These are phyloP conservation scores for Penicillium tannophilum DNA, from an alignment of 495 filamentous ascomycete species.

Conservation along the genomic window DNA sequence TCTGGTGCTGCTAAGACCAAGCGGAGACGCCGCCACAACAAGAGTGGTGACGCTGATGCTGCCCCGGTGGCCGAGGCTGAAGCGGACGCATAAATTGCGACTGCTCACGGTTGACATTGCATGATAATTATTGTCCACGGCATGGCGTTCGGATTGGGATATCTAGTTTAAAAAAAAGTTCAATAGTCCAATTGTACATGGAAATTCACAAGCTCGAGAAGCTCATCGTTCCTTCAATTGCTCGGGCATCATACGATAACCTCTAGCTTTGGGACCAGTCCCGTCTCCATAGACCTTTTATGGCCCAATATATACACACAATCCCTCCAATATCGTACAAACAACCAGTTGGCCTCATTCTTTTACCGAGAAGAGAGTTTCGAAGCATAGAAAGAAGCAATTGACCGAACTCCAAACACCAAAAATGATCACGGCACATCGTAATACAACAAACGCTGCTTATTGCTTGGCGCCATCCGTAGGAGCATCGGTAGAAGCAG, in stretches of 20 bases:
- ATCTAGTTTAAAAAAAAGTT: constrained; percentile 31
- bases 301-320: constrained; percentile 8
- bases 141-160: constrained; percentile 40
- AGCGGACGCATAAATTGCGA: constrained; percentile 29
- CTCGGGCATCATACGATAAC: not conserved
- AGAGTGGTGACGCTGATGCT: constrained; percentile 26
- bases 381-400: constrained; percentile 11
- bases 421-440: constrained; percentile 1
- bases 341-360: not conserved
- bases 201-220: not conserved
- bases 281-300: not conserved
- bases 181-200: constrained; percentile 12
- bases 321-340: constrained; percentile 23
- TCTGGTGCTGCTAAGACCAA: constrained; percentile 32
- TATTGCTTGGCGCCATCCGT: constrained; percentile 22
- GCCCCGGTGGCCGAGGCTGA: constrained; percentile 20
- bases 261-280: not conserved
- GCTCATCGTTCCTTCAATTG: not conserved
- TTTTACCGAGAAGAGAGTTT: constrained; percentile 23
- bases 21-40: constrained; percentile 52
- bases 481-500: constrained; percentile 15
- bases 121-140: constrained; percentile 25
- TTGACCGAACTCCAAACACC: constrained; percentile 22
- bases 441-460: constrained; percentile 6
- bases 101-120: constrained; percentile 24